Evolutionary conservation across 768 basidiomycete species (phyloP), one percentile per base, ranked within the genome.

Genomic region (Tulasnella sp.): DNA sequence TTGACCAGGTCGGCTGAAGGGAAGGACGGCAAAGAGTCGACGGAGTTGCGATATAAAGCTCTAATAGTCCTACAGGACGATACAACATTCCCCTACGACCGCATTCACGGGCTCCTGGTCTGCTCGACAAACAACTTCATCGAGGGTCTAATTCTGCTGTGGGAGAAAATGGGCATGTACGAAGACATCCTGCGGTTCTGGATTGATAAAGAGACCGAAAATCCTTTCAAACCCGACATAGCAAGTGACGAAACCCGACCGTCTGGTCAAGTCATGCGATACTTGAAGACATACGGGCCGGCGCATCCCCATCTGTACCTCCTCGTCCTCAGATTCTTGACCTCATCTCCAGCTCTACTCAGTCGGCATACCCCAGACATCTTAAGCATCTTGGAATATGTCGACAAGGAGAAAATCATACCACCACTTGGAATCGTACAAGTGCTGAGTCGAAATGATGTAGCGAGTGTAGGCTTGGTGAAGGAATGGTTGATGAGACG

Each of bases 111-210:
- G 2, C 75, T 98, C n/a, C 87, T 99, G 41, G 78, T 99, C 1
- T 98, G 95, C 72, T 91, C 93, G 4, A 89, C 84, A 26, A 78
- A 81, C 41, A 77, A 74, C 11, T 96, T 92, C 66, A 92, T 84
- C 0, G 79, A 81, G 0, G 96, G 96, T 1, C 78, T 95, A 10
- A 86, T 98, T 2, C 72, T 88, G 3, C 76, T 98, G 2, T 98
- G 93, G 89, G 96, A 96, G 73, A 83, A 80, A 62, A 76, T 93
- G 74, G 92, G 88, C 5, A 94, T 96, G 95, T 89, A 91, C 69
- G 95, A 97, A 66, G 94, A 96, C 65, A 84, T 98, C 49, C 68
- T 98, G 29, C 80, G 93, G 23, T 96, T 89, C 74, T 93, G 86
- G 85, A 94, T 95, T 80, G 87, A 88, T 60, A 77, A 77, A 62